Evolutionary conservation across 2,329 filamentous ascomycete species (phyloP), one percentile per base, ranked within the genome.

Genomic region (Beauveria pseudobassiana): DNA sequence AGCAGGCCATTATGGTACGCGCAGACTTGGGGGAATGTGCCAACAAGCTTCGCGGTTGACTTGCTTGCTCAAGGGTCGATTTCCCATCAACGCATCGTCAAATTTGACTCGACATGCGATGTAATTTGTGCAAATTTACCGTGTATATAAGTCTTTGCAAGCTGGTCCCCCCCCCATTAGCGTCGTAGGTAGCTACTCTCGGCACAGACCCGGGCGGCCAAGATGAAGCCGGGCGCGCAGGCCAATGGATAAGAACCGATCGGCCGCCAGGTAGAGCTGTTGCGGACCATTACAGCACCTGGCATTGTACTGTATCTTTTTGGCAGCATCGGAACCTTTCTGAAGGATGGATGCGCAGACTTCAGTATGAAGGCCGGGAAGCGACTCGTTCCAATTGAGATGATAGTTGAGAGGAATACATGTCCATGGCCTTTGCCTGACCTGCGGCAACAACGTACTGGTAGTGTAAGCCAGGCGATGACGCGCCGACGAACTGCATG

Each of bases 401-500:
- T 20, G 16, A 20, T 12, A 38, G 40, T 26, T 30, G 26, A 46
- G 28, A 56, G 12, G 42, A 6, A 24, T 10, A n/a, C 42, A 22
- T 9, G 28, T 24, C 16, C 3, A 43, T 45, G 38, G n/a, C 34
- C 30, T 34, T 45, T 26, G n/a, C 34, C 30, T 34, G 30, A 12
- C 30, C 34, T 38, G 34, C 12, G 34, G 22, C 8, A 52, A 34
- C 49, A 38, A 30, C 16, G 22, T 20, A 22, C n/a, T 30, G 22
- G 22, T 26, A n/a, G 42, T 57, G 18, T 59, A 51, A 43, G 57
- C 38, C 26, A 34, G 38, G 4, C 34, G 57, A 59, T 59, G 48
- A 59, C 48, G 57, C 57, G 48, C 38, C 57, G 48, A 52, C 52
- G 46, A 59, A 34, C 20, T 52, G 28, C 48, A 51, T 52, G 46